Conservation (phyloP, 2,329 filamentous ascomycete genomes). For the Colletotrichum spaethianum region DNA sequence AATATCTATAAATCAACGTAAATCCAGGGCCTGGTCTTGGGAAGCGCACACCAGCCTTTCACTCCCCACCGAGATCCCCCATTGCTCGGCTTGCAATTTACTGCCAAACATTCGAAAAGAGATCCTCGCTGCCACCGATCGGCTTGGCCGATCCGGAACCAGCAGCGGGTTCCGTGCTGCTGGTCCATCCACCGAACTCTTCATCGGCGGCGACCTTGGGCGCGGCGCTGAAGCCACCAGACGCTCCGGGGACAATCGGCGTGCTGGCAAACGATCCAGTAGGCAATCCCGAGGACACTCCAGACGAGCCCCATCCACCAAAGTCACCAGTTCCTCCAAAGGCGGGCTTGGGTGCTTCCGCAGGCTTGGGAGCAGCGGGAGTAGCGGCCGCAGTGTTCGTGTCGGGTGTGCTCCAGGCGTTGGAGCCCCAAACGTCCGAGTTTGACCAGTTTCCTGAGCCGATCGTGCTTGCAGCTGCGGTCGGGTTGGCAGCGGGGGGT, state of each 20-base stretch:
- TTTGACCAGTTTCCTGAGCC: conserved; percentile 59
- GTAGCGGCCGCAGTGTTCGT: conserved; percentile 65
- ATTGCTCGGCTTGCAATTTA: conserved; percentile 54
- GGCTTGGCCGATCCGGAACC: conserved; percentile 65
- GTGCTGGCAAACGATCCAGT: conserved; percentile 45
- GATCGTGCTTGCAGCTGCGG: conserved; percentile 51
- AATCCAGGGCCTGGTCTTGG: background rate
- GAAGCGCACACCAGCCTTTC: background rate
- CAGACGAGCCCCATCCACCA: conserved; percentile 64
- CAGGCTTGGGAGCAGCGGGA: conserved; percentile 70
- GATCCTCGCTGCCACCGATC: conserved; percentile 79
- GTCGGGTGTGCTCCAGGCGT: conserved; percentile 83
- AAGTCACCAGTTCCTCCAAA: conserved; percentile 69
- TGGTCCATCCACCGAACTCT: conserved; percentile 96
- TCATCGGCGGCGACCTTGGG: conserved; percentile 89
- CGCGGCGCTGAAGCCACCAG: conserved; percentile 74
- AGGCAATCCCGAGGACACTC: conserved; percentile 29
- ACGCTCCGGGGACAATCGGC: conserved; percentile 73
- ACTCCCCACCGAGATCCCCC: background rate
- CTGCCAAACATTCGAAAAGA: conserved; percentile 97
- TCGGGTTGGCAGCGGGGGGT: conserved; percentile 54
- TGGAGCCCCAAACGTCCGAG: conserved; percentile 87
- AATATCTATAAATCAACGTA: conserved; percentile 15
- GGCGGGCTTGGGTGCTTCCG: conserved; percentile 48
- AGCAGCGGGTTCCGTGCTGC: conserved; percentile 69